A percentile compares a stretch with the other conserved stretches of the same genome.
These are phyloP conservation scores for Chlorella variabilis DNA, from an alignment of 163 green algal species.

Conservation along the genomic window DNA sequence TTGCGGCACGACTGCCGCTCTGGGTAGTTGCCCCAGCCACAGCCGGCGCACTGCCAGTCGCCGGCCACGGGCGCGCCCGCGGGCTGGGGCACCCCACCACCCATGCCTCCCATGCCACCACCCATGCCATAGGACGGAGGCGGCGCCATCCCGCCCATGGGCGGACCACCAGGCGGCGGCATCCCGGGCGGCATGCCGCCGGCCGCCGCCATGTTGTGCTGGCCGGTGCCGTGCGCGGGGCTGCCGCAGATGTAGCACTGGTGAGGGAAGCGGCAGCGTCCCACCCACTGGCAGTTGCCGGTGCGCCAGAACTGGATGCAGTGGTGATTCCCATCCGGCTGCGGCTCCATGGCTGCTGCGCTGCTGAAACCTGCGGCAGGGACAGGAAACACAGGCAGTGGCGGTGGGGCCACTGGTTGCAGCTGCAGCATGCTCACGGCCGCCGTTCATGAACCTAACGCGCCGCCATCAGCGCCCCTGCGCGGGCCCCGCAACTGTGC, in stretches of 20 bases:
- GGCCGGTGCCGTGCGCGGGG: constrained; percentile 16
- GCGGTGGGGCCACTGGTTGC: no score
- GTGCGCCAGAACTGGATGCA: constrained; percentile 42
- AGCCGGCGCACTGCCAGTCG: constrained; percentile 27
- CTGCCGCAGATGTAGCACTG: constrained; percentile 38
- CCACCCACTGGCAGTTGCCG: constrained; percentile 22
- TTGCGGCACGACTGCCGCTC: constrained; percentile 10
- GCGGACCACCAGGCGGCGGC: not conserved
- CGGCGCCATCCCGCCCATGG: not conserved
- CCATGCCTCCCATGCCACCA: no score
- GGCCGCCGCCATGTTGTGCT: constrained; percentile 14
- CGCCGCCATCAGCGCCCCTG: no score
- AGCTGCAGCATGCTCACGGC: no score
- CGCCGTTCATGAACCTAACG: no score
- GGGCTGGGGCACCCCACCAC: not conserved
- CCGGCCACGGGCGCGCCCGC: not conserved
- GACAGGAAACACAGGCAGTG: no score
- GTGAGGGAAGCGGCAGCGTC: constrained; percentile 36
- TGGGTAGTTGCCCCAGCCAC: constrained; percentile 17
- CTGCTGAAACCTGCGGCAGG: not conserved
- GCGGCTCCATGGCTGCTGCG: not conserved
- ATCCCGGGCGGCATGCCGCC: constrained; percentile 6
- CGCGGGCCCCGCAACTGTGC: no score
- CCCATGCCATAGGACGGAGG: not conserved
- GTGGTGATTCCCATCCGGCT: constrained; percentile 32